Base-by-base conservation (phyloP, 176 grass and related monocot genomes). In the Aegilops bicornis region DNA sequence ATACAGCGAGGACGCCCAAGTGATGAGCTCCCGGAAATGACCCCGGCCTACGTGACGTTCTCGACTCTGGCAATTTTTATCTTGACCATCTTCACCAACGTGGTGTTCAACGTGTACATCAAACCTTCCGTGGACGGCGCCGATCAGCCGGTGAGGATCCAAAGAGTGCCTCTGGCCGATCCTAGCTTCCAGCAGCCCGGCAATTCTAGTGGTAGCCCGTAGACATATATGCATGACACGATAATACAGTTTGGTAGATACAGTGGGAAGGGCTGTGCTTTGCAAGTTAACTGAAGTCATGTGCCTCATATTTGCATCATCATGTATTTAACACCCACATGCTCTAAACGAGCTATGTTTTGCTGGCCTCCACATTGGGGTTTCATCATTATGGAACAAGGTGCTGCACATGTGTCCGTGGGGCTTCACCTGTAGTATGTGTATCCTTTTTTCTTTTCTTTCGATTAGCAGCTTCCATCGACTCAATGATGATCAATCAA, bases 1-100 rank as follows among this genome's bases (percentile, higher is more conserved):
- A 96, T 59, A 20, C 76, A 89, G 35, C 76, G 47, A n/a, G 77
- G 61, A 1, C 47, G 74, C 29, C 63, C 69, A 19, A 85, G 29
- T 7, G 65, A 91, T 2, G 97, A 98, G 31, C 77, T 94, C 77
- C 94, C 97, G 4, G 90, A 96, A 79, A 69, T 98, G 10, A 92
- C 92, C 64, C 88, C 86, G 42, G 80, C 88, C 13, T 98, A 84
- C 23, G n/a, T 92, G 19, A 77, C 88, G 15, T 98, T 92, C 81
- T 88, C 92, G 11, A 91, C 86, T 2, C 70, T 87, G 2, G 93
- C 86, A 22, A 82, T 98, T 23, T 67, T 98, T 0, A 79, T 98
- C 37, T 72, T 96, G 80, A 98, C 97, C 5, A 87, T 98, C 60
- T 91, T 98, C 73, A 91, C 90, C 87, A 98, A 94, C 83, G 80